A percentile compares a stretch with the other conserved stretches of the same genome.
These are phyloP conservation scores for Coniochaeta sp. DNA, from an alignment of 2,329 filamentous ascomycete species.

Conservation along the genomic window DNA sequence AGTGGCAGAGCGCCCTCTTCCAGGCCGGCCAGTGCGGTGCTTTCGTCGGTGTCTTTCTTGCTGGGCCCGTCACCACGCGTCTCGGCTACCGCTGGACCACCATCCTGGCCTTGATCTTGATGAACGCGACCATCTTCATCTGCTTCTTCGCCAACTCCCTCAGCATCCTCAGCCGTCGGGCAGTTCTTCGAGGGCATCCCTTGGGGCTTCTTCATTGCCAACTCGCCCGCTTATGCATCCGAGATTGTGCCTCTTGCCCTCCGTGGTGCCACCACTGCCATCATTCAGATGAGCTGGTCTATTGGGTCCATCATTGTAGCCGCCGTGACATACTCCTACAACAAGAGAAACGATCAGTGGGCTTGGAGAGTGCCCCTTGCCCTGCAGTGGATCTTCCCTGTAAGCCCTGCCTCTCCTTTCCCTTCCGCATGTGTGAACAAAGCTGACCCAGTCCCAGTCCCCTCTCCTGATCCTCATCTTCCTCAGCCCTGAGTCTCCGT, in stretches of 20 bases:
- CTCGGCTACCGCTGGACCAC: slow-evolving; percentile 56
- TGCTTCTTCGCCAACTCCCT: slow-evolving; percentile 27
- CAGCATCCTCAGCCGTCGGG: slow-evolving; percentile 20
- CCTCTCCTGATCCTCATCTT: slow-evolving; percentile 42
- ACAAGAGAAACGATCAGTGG: slow-evolving; percentile 20
- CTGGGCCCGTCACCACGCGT: slow-evolving; percentile 51
- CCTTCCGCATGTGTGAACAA: not conserved
- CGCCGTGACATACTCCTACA: slow-evolving; percentile 47
- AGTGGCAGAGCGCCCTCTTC: slow-evolving; percentile 54
- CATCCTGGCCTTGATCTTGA: slow-evolving; percentile 43
- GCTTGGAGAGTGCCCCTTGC: slow-evolving; percentile 47
- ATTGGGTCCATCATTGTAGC: slow-evolving; percentile 55
- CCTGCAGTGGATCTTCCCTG: slow-evolving; percentile 51
- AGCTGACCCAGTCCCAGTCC: slow-evolving; percentile 16
- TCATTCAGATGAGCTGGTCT: slow-evolving; percentile 60
- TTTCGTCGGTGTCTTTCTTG: slow-evolving; percentile 51
- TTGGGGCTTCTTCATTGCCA: slow-evolving; percentile 39
- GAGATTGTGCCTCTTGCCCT: slow-evolving; percentile 35
- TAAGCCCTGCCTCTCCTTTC: not conserved
- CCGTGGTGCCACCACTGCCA: slow-evolving; percentile 27
- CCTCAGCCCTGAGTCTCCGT: slow-evolving; percentile 44
- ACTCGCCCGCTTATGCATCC: slow-evolving; percentile 33
- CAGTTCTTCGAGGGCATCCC: slow-evolving; percentile 38
- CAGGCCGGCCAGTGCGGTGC: slow-evolving; percentile 50
- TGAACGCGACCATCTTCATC: slow-evolving; percentile 53